Evolutionary conservation across 306 rosid species (phyloP).

Genomic region (Gynostemma pentaphyllum): DNA sequence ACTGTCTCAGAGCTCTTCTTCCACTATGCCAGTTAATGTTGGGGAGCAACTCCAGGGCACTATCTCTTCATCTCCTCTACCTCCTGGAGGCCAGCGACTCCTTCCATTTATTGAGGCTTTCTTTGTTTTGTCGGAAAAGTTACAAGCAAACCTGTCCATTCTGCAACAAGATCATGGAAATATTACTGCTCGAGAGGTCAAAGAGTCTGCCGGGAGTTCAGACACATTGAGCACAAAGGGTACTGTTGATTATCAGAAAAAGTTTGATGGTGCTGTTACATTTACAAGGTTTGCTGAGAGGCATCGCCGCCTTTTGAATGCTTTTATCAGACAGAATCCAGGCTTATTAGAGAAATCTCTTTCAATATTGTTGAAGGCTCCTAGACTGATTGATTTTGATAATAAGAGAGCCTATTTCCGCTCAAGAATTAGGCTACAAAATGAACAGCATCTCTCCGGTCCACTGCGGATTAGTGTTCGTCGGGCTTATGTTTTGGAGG

Average conservation of each 20-base stretch:
- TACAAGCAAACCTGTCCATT: constrained; percentile 61
- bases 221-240: constrained; percentile 24
- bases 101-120: constrained; percentile 95
- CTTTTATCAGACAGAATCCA: constrained; percentile 93
- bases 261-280: constrained; percentile 63
- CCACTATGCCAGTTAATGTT: constrained; percentile 41
- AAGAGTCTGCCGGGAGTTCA: constrained; percentile 69
- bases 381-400: constrained; percentile 92
- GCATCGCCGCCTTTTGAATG: constrained; percentile 92
- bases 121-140: constrained; percentile 91
- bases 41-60: constrained; percentile 71
- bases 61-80: constrained; percentile 86
- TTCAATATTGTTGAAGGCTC: constrained; percentile 92
- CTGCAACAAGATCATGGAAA: constrained; percentile 52
- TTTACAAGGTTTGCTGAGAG: constrained; percentile 89
- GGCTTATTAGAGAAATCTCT: constrained; percentile 91
- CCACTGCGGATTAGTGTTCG: constrained; percentile 85
- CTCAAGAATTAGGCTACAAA: constrained; percentile 92
- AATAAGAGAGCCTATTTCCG: constrained; percentile 92
- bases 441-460: constrained; percentile 83
- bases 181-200: constrained; percentile 89
- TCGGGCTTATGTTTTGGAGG: constrained; percentile 95
- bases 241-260: constrained; percentile 53
- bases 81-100: constrained; percentile 94
- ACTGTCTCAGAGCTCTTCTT: constrained; percentile 63